Evolutionary conservation across 2,329 filamentous ascomycete genomes (phyloP), one percentile per base, ranked within the genome.

Genomic region (Colletotrichum navitas): DNA sequence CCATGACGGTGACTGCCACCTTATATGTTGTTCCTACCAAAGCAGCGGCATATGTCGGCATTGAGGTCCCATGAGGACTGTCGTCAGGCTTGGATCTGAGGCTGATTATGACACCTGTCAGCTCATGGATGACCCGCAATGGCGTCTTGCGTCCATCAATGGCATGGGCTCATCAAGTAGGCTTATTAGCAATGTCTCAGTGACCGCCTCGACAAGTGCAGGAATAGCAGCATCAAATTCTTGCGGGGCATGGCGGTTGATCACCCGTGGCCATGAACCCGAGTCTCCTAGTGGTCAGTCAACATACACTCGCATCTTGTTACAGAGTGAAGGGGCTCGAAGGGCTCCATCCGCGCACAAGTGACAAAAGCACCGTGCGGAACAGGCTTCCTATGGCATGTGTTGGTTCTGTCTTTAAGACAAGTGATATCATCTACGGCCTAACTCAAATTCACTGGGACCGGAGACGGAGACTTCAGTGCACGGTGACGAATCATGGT

Each of bases 71-170:
- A 41, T 41, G 45, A 49, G 63, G 36, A 56, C 56, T 24, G 54
- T 21, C 29, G 58, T 43, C 29, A n/a, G 52, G 52, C 34, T 43
- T 68, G 36, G 43, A 43, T 45, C 32, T 5, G 24, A 49, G 51
- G 55, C 63, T 67, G 63, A 32, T 49, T 67, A 34, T 71, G 68
- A 58, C 64, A 68, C 51, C 56, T 71, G 68, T 71, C 68, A 69
- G 36, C 32, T 54, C 36, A 58, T 36, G 36, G 49, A 24, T 12
- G 63, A 66, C 66, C 47, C 41, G 49, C 52, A 56, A 43, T 51
- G 63, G 63, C 51, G 68, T 34, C 41, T 47, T 43, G 16, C n/a
- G 11, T 68, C 26, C 10, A 39, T 51, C n/a, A 7, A 26, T 14
- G 16, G 32, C n/a, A 21, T 47, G 45, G n/a, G n/a, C 21, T 51